A percentile compares a stretch with the other conserved stretches of the same genome.
Evolutionary conservation across 2,329 filamentous ascomycete species (phyloP).

Genomic region (Aureobasidium namibiae): DNA sequence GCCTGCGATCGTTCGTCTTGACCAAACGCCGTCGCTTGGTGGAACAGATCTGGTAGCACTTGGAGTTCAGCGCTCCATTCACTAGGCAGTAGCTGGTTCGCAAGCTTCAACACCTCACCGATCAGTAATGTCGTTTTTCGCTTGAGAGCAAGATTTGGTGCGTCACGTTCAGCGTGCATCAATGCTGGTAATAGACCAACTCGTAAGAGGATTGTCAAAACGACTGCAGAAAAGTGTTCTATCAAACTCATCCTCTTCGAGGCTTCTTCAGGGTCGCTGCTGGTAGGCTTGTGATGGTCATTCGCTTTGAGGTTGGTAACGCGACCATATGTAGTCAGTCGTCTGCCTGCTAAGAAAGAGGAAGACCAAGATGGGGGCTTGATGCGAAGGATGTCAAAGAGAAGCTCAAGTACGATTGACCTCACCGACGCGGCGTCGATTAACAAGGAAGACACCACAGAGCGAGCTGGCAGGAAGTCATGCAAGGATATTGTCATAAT

Average conservation of each 20-base stretch:
- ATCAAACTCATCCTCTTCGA: constrained; percentile 65
- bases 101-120: constrained; percentile 82
- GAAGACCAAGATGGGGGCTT: constrained; percentile 93
- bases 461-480: constrained; percentile 74
- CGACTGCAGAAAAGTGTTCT: constrained; percentile 85
- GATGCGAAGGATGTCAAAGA: constrained; percentile 79
- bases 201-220: constrained; percentile 77
- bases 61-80: constrained; percentile 79
- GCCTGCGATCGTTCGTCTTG: constrained; percentile 69
- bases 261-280: constrained; percentile 59
- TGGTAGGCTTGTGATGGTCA: constrained; percentile 41
- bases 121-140: constrained; percentile 86
- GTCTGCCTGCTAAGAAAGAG: constrained; percentile 83
- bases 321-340: constrained; percentile 92
- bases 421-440: constrained; percentile 49
- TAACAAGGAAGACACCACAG: constrained; percentile 61
- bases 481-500: constrained; percentile 83
- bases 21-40: constrained; percentile 63
- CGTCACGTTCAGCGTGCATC: constrained; percentile 56
- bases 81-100: constrained; percentile 74
- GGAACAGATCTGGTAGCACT: constrained; percentile 76
- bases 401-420: constrained; percentile 77
- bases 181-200: constrained; percentile 56
- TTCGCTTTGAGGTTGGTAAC: constrained; percentile 73
- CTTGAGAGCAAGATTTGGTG: constrained; percentile 62